A percentile compares a stretch with the other conserved stretches of the same genome.
Evolutionary conservation across 23 red algal genomes (phyloP).

Genomic region (Gracilaria caudata): DNA sequence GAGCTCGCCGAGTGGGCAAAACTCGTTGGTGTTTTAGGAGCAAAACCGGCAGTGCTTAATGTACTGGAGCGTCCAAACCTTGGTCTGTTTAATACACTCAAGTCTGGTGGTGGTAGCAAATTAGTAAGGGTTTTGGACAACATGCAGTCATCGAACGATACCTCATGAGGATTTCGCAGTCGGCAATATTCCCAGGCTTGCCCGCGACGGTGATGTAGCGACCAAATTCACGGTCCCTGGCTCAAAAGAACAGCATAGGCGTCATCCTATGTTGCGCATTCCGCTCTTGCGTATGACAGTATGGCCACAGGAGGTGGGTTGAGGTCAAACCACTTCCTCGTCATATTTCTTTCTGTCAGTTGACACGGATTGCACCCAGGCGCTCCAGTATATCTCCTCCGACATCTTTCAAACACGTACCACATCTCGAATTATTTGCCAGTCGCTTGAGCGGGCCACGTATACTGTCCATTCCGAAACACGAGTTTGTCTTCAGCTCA

Average conservation of each 20-base stretch:
- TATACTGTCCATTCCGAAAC: background rate
- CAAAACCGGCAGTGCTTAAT: conserved; percentile 9
- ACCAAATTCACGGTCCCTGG: background rate
- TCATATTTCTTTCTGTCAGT: conserved; percentile 6
- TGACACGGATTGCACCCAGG: background rate
- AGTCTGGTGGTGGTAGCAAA: conserved; percentile 27
- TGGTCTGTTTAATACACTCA: conserved; percentile 24
- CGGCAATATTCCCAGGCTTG: background rate
- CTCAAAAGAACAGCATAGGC: background rate
- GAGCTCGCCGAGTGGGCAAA: conserved; percentile 49
- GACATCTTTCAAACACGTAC: conserved; percentile 4
- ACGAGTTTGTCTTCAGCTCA: background rate
- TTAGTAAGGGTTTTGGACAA: conserved; percentile 45
- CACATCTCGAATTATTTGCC: background rate
- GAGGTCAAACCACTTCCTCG: background rate
- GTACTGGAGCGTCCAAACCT: conserved; percentile 25
- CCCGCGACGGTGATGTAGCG: background rate
- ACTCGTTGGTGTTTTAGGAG: conserved; percentile 21
- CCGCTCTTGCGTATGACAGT: background rate
- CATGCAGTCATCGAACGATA: background rate
- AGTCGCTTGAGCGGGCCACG: background rate
- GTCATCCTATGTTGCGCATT: background rate
- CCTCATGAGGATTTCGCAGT: background rate
- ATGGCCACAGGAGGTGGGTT: background rate
- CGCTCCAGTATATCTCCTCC: background rate